A percentile compares a stretch with the other conserved stretches of the same genome.
phyloP scores from a whole-genome alignment of 2,329 filamentous ascomycete genomes.

The Pochonia chlamydosporia region DNA sequence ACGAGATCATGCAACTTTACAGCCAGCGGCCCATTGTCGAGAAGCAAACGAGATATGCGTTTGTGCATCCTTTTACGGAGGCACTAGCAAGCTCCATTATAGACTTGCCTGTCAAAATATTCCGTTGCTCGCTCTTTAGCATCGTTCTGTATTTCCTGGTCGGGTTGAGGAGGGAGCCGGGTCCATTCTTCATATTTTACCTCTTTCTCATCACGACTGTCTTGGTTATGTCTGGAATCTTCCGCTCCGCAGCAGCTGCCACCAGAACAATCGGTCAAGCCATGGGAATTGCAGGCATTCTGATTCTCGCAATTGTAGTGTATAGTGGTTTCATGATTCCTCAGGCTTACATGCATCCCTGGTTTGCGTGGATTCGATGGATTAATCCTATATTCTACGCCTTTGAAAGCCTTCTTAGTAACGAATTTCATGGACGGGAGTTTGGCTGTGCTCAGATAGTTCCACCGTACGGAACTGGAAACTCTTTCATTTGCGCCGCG shows the following conservation, averaged over 20 bases:
- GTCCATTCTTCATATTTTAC: slow-evolving; percentile 39
- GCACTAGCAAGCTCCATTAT: slow-evolving; percentile 29
- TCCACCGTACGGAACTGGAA: not conserved
- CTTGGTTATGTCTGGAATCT: slow-evolving; percentile 60
- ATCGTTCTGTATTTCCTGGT: slow-evolving; percentile 40
- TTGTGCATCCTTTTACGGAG: slow-evolving; percentile 30
- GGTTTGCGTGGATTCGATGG: slow-evolving; percentile 64
- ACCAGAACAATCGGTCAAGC: slow-evolving; percentile 1
- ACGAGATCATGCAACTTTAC: slow-evolving; percentile 33
- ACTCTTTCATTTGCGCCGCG: slow-evolving; percentile 35
- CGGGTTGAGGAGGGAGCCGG: slow-evolving; percentile 30
- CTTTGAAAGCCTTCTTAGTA: slow-evolving; percentile 61
- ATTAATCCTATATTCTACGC: slow-evolving; percentile 60
- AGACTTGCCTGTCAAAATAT: slow-evolving; percentile 39
- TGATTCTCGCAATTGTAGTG: slow-evolving; percentile 13
- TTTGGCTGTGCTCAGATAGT: slow-evolving; percentile 38
- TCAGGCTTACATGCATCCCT: slow-evolving; percentile 50
- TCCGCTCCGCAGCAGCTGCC: slow-evolving; percentile 28
- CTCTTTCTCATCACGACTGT: slow-evolving; percentile 45
- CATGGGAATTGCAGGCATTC: slow-evolving; percentile 3
- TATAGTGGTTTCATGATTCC: slow-evolving; percentile 46
- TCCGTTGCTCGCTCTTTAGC: slow-evolving; percentile 26
- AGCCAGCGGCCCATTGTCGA: slow-evolving; percentile 30
- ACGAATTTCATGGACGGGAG: slow-evolving; percentile 49
- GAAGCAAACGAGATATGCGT: slow-evolving; percentile 32